These are phyloP conservation scores for Boletellus emodensis DNA, from an alignment of 768 basidiomycete genomes.

Conservation along the genomic window DNA sequence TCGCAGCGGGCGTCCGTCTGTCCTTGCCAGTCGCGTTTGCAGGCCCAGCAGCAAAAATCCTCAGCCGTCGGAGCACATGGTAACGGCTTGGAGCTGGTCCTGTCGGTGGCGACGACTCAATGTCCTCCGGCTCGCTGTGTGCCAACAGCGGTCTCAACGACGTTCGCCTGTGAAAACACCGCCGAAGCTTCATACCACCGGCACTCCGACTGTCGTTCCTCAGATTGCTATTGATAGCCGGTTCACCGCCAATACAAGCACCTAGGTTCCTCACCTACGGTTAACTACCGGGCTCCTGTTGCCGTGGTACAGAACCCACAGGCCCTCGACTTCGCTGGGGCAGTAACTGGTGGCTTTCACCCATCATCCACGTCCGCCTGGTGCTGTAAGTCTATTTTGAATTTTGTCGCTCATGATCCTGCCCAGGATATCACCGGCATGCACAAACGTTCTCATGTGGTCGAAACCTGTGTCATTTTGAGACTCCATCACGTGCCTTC, in stretches of 20 bases:
- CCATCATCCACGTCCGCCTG: not conserved
- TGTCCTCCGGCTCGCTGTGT: too few relatives aligned
- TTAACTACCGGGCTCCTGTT: not conserved
- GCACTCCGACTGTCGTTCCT: not conserved
- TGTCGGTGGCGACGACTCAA: too few relatives aligned
- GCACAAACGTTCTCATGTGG: not conserved
- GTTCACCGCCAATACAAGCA: slow-evolving; percentile 15
- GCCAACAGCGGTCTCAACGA: too few relatives aligned
- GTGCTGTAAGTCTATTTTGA: slow-evolving; percentile 11
- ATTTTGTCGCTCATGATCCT: not conserved
- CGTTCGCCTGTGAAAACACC: too few relatives aligned
- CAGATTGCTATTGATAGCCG: not conserved
- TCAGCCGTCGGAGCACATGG: too few relatives aligned
- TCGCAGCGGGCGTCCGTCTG: too few relatives aligned
- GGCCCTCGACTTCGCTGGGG: too few relatives aligned
- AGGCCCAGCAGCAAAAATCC: too few relatives aligned
- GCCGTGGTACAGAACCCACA: not conserved
- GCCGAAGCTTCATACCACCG: too few relatives aligned
- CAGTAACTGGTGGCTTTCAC: slow-evolving; percentile 9
- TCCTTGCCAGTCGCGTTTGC: too few relatives aligned
- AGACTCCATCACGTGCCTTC: not conserved
- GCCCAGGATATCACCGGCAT: slow-evolving; percentile 1
- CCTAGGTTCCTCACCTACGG: slow-evolving; percentile 12
- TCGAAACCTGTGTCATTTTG: not conserved
- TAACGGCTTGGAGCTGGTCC: too few relatives aligned